phyloP scores from a whole-genome alignment of 352 stramenopile species.

The Globisporangium cylindrosporum region DNA sequence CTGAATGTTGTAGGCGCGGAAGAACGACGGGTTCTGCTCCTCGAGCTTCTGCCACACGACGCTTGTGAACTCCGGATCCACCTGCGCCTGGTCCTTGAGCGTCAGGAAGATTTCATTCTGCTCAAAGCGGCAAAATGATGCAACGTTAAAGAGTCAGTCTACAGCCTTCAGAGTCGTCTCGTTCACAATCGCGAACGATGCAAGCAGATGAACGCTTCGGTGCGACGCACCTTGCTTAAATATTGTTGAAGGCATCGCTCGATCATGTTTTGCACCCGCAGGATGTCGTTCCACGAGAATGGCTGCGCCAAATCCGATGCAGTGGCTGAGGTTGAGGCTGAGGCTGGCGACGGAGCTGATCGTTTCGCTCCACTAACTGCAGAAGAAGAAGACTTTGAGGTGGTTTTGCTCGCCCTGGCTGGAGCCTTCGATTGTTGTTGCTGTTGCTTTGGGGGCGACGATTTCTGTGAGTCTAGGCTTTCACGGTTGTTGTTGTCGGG shows the following conservation, averaged over 20 bases:
- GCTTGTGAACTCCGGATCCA: slow-evolving; percentile 81
- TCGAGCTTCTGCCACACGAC: slow-evolving; percentile 92
- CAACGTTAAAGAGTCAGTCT: background rate
- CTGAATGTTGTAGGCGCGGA: slow-evolving; percentile 80
- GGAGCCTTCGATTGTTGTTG: background rate
- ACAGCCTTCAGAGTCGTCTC: background rate
- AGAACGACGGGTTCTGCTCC: slow-evolving; percentile 90
- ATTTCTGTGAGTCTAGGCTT: background rate
- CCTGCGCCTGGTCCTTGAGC: slow-evolving; percentile 67
- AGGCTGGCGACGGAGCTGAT: background rate
- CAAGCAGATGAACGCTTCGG: background rate
- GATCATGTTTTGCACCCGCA: slow-evolving; percentile 88
- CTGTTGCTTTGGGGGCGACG: background rate
- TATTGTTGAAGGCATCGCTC: slow-evolving; percentile 90
- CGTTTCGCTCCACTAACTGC: background rate
- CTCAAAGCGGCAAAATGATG: background rate
- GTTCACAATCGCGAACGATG: too few species aligned
- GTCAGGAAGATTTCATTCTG: slow-evolving; percentile 64
- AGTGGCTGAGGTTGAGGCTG: background rate
- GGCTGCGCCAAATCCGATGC: slow-evolving; percentile 20
- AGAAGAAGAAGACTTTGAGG: background rate
- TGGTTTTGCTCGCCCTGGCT: background rate
- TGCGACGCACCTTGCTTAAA: slow-evolving; percentile 71
- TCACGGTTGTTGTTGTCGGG: background rate
- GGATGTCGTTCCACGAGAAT: slow-evolving; percentile 89